Percentiles rank a stretch among this genome's conserved stretches.
Conservation (phyloP, 371 early-diverging fungal species). For the Lichtheimia ornata region DNA sequence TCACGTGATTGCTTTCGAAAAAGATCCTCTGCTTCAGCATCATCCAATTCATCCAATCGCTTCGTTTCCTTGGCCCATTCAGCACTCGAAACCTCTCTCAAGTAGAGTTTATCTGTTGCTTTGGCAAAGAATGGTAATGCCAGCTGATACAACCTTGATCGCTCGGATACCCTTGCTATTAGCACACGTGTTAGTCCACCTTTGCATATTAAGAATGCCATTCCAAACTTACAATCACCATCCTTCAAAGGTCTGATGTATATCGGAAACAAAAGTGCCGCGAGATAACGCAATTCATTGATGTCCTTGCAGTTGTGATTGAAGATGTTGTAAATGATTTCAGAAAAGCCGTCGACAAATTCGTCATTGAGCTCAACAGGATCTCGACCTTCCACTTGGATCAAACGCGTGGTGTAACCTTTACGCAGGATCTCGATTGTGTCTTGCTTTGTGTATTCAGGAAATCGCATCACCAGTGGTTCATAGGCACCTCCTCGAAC, state of each 20-base stretch:
- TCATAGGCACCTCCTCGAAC: slow-evolving; percentile 67
- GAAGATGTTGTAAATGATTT: slow-evolving; percentile 76
- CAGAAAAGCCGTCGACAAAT: slow-evolving; percentile 69
- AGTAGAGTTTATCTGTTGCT: slow-evolving; percentile 78
- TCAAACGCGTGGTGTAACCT: slow-evolving; percentile 13
- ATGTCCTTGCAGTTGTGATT: slow-evolving; percentile 79
- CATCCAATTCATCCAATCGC: slow-evolving; percentile 15
- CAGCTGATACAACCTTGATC: slow-evolving; percentile 66
- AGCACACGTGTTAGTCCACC: not conserved
- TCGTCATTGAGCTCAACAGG: slow-evolving; percentile 49
- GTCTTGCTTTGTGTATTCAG: slow-evolving; percentile 73
- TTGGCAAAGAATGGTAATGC: slow-evolving; percentile 79
- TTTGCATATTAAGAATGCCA: not conserved
- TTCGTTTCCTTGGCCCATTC: slow-evolving; percentile 71
- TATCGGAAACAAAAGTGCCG: slow-evolving; percentile 76
- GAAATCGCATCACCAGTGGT: slow-evolving; percentile 68
- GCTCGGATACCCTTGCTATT: slow-evolving; percentile 55
- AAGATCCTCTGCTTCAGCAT: slow-evolving; percentile 6
- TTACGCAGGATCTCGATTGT: slow-evolving; percentile 64
- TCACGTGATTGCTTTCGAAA: slow-evolving; percentile 16
- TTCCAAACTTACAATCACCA: slow-evolving; percentile 55
- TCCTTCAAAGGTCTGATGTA: slow-evolving; percentile 79
- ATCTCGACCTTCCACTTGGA: slow-evolving; percentile 19
- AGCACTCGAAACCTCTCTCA: slow-evolving; percentile 81
- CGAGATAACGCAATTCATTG: slow-evolving; percentile 83